phyloP scores from a whole-genome alignment of 768 basidiomycete genomes.

The Rhodocollybia butyracea region DNA sequence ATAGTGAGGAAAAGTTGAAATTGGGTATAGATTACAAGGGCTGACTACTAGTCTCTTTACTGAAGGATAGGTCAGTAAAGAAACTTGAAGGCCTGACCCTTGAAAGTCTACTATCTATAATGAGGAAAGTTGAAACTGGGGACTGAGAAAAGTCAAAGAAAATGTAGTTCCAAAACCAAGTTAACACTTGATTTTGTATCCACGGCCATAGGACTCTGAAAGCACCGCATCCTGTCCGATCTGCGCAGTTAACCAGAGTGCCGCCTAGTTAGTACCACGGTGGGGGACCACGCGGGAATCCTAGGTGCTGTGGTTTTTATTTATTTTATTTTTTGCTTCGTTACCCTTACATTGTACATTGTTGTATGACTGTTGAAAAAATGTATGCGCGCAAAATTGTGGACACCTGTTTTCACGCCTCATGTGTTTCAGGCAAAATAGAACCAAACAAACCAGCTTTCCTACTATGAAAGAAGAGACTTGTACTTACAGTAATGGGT shows the following conservation, averaged over 20 bases:
- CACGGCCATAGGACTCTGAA: conserved; percentile 50
- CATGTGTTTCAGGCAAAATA: not conserved
- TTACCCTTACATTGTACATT: not conserved
- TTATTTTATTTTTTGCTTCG: not conserved
- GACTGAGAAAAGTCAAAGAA: no score
- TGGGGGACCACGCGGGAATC: conserved; percentile 64
- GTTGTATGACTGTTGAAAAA: not conserved
- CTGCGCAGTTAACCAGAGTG: conserved; percentile 63
- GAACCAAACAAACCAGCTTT: not conserved
- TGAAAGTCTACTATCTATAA: no score
- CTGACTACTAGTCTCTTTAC: no score
- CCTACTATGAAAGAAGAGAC: not conserved
- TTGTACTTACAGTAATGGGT: not conserved
- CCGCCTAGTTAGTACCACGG: conserved; percentile 63
- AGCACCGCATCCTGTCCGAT: conserved; percentile 58
- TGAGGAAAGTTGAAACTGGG: no score
- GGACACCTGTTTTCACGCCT: not conserved
- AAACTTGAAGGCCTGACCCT: no score
- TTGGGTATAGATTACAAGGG: no score
- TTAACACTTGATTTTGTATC: conserved; percentile 18
- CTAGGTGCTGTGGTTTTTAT: conserved; percentile 48
- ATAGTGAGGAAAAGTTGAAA: no score
- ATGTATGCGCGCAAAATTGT: not conserved
- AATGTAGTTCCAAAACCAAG: conserved; percentile 8
- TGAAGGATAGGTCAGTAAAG: no score